Evolutionary conservation across 2,329 filamentous ascomycete genomes (phyloP), one percentile per base, ranked within the genome.

Genomic region (Aspergillus piperis): DNA sequence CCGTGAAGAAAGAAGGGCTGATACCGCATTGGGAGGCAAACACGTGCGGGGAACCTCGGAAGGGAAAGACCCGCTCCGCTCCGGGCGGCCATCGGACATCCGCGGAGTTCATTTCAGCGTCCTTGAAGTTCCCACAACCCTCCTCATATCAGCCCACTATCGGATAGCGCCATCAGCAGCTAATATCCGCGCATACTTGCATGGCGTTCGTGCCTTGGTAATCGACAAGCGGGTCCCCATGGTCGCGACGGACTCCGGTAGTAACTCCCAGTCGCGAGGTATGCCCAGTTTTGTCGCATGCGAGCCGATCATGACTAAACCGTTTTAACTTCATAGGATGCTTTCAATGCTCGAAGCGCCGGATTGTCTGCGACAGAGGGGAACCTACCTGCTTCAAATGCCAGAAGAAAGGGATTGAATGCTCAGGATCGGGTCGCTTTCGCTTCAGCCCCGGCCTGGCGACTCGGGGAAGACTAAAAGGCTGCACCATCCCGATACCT

Each of bases 261-360:
- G 17, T 30, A 44, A 36, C 30, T 21, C 44, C 23, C 58, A 61
- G 17, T 5, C 38, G 11, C 59, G 56, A 50, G 59, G 59, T 59
- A 21, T 25, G 27, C n/a, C 15, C 23, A 3, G 1, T 5, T 27
- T 11, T 5, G 5, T 7, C 23, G 8, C 25, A 5, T n/a, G 4
- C 13, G 25, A 10, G 39, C 27, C 3, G 4, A 11, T 15, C 39
- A 19, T 23, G 11, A 23, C 36, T 49, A 5, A 56, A 15, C 8
- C n/a, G 8, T 39, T 23, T 13, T 42, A 2, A 13, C 8, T 23
- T 1, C 41, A 4, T 56, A 71, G 75, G 75, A 8, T 77, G 75
- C 58, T 71, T 74, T 32, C 66, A 77, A 53, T 77, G 75, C 57
- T 72, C 71, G 8, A 70, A 74, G 41, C 72, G 75, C 10, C 73